Conservation (phyloP, 257 asterid species). For the Ehretia macrophylla region DNA sequence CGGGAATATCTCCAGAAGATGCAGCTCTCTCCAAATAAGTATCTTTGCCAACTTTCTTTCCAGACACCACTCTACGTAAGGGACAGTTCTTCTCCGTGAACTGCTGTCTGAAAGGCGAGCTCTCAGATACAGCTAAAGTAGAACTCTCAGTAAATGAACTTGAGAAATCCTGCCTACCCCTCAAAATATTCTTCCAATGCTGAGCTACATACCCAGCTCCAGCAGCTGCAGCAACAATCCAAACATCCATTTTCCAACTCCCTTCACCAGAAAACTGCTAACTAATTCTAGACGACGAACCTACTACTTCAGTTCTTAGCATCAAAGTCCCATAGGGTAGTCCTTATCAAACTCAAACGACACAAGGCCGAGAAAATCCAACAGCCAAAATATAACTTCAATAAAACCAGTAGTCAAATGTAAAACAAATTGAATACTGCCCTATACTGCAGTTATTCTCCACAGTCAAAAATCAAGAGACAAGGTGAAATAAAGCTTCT, state of each 20-base stretch:
- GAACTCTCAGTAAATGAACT: slow-evolving; percentile 28
- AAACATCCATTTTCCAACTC: slow-evolving; percentile 49
- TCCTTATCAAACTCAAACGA: neutral
- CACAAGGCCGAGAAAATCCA: too few relatives aligned
- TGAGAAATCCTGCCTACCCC: slow-evolving; percentile 29
- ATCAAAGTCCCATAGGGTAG: slow-evolving; percentile 8
- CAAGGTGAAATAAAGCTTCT: slow-evolving; percentile 4
- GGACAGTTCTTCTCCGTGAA: slow-evolving; percentile 23
- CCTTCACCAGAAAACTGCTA: slow-evolving; percentile 8
- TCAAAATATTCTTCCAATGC: slow-evolving; percentile 55
- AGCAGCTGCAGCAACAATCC: slow-evolving; percentile 73
- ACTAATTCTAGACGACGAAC: slow-evolving; percentile 15
- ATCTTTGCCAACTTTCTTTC: slow-evolving; percentile 26
- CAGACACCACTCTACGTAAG: slow-evolving; percentile 10
- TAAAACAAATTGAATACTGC: slow-evolving; percentile 6
- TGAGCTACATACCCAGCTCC: slow-evolving; percentile 69
- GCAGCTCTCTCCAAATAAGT: slow-evolving; percentile 19
- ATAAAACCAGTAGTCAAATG: too few relatives aligned
- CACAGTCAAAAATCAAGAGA: slow-evolving; percentile 10
- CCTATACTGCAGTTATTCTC: slow-evolving; percentile 9
- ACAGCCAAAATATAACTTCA: too few relatives aligned
- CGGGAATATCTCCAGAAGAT: slow-evolving; percentile 18
- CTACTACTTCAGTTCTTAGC: slow-evolving; percentile 6
- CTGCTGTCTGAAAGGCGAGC: slow-evolving; percentile 17
- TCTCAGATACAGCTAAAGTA: slow-evolving; percentile 18